Evolutionary conservation across 805 yeast species (phyloP).

Genomic region (Tetrapisispora namnaoensis): DNA sequence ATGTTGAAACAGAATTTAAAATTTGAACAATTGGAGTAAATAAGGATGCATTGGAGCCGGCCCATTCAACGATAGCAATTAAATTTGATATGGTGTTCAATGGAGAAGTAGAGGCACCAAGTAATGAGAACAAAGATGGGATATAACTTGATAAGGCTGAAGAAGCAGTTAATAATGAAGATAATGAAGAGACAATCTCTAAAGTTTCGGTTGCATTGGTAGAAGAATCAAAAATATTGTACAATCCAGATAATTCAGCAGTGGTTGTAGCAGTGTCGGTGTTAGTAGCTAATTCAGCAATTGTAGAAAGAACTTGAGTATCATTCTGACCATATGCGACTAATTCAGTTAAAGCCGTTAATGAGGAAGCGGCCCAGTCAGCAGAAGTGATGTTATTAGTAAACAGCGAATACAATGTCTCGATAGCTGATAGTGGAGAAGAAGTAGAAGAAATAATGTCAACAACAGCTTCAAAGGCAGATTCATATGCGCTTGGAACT

Average conservation of each 20-base stretch:
- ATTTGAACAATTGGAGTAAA: conserved; percentile 17
- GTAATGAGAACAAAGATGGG: conserved; percentile 16
- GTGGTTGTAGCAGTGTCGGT: conserved; percentile 16
- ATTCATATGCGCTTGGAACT: conserved; percentile 7
- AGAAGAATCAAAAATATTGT: conserved; percentile 14
- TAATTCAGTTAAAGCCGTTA: conserved; percentile 14
- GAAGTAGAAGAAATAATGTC: conserved; percentile 11
- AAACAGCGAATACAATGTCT: conserved; percentile 11
- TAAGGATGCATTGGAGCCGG: conserved; percentile 12
- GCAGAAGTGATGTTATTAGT: conserved; percentile 16
- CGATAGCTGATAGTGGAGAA: conserved; percentile 12
- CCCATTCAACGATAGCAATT: conserved; percentile 18
- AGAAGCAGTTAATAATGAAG: conserved; percentile 9
- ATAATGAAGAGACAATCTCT: conserved; percentile 6
- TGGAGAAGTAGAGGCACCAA: conserved; percentile 19
- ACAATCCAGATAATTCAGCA: conserved; percentile 17
- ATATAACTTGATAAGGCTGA: conserved; percentile 12
- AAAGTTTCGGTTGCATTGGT: conserved; percentile 16
- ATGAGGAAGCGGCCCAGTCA: conserved; percentile 14
- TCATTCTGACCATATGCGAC: conserved; percentile 12
- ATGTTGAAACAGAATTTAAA: conserved; percentile 10
- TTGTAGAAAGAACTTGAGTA: conserved; percentile 13
- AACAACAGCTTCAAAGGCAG: conserved; percentile 13
- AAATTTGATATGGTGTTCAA: conserved; percentile 17
- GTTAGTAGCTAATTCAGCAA: conserved; percentile 14